Conservation (phyloP, 441 rosid genomes). For the Sinapis alba region DNA sequence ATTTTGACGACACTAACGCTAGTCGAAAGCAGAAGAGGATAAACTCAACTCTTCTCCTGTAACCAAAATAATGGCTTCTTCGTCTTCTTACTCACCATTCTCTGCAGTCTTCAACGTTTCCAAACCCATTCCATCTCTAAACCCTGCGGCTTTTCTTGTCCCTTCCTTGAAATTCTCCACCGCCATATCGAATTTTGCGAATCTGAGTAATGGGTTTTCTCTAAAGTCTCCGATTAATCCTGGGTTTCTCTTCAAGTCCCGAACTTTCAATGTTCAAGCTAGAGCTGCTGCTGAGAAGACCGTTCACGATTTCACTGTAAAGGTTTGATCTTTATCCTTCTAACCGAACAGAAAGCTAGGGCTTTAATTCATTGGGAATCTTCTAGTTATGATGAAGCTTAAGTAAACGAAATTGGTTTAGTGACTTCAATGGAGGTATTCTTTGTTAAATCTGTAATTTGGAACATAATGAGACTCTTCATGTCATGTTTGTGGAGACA, state of each 20-base stretch:
- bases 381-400: background rate
- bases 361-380: background rate
- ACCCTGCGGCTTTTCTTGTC: conserved; percentile 42
- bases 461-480: background rate
- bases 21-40: conserved; percentile 7
- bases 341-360: conserved; percentile 12
- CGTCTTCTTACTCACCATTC: conserved; percentile 40
- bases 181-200: conserved; percentile 52
- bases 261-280: conserved; percentile 54
- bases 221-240: conserved; percentile 38
- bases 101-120: conserved; percentile 38
- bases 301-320: conserved; percentile 75
- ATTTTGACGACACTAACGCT: background rate
- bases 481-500: conserved; percentile 30
- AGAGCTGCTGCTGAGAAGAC: conserved; percentile 83
- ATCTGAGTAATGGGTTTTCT: conserved; percentile 56
- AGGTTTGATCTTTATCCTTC: conserved; percentile 51
- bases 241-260: conserved; percentile 48
- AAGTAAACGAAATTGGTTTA: background rate
- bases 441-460: background rate
- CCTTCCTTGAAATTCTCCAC: conserved; percentile 53
- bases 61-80: conserved; percentile 40
- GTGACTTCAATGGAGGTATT: background rate
- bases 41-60: background rate
- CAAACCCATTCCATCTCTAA: conserved; percentile 35